Evolutionary conservation across 2,329 filamentous ascomycete genomes (phyloP).

Genomic region (Fusarium sp.): DNA sequence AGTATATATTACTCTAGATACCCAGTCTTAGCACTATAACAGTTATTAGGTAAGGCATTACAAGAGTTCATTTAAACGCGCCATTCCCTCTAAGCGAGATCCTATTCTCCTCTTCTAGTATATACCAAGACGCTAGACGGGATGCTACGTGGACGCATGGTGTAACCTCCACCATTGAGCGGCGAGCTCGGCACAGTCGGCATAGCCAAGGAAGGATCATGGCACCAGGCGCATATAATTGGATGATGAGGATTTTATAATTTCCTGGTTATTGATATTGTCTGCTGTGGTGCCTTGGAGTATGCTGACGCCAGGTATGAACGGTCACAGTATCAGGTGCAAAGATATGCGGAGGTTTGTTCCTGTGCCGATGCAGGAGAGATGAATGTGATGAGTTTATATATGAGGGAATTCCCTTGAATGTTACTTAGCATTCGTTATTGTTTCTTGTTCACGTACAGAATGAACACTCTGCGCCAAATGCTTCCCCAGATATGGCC

Average conservation of each 20-base stretch:
- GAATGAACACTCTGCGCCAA: background rate
- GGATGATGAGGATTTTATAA: rapidly evolving
- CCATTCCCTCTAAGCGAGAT: background rate
- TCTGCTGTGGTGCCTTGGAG: rapidly evolving
- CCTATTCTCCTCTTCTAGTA: rapidly evolving
- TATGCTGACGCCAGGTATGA: background rate
- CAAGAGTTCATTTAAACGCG: too few species aligned
- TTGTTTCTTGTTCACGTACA: rapidly evolving
- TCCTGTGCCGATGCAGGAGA: background rate
- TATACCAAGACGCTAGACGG: background rate
- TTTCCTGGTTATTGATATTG: background rate
- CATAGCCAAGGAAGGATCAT: background rate
- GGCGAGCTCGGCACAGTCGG: background rate
- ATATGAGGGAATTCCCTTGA: background rate
- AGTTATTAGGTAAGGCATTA: too few species aligned
- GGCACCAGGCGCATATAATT: background rate
- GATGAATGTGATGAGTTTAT: background rate
- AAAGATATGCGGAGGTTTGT: background rate
- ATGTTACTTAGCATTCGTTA: rapidly evolving
- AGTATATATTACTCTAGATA: too few species aligned
- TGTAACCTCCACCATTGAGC: background rate
- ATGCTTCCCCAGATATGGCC: background rate
- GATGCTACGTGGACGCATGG: background rate
- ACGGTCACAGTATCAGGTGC: too few species aligned
- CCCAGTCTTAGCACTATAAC: too few species aligned